Conservation (phyloP, 2,329 filamentous ascomycete genomes). For the Trichoderma afroharzianum region DNA sequence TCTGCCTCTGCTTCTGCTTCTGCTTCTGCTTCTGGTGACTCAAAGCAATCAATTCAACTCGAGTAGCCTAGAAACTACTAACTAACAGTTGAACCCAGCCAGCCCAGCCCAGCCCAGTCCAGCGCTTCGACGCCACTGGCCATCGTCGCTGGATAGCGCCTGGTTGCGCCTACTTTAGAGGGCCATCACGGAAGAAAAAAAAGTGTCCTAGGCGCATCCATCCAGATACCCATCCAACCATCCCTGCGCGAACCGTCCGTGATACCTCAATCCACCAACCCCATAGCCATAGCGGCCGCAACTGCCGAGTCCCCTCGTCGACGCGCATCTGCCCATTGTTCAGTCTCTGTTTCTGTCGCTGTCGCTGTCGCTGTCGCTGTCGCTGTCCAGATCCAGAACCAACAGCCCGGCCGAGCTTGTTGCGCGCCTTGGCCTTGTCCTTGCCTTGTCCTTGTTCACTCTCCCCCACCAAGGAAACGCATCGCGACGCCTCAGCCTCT, state of each 20-base stretch:
- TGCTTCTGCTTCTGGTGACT: not conserved
- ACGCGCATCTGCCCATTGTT: conserved; percentile 15
- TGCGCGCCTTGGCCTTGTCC: conserved; percentile 12
- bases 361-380: no score
- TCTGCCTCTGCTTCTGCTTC: not conserved
- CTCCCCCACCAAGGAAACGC: conserved; percentile 10
- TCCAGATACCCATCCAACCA: not conserved
- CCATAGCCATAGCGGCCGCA: not conserved
- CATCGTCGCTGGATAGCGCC: conserved; percentile 9
- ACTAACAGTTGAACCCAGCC: not conserved
- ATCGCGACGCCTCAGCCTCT: conserved; percentile 18
- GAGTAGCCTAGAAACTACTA: not conserved
- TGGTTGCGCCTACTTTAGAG: conserved; percentile 7
- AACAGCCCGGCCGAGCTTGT: not conserved
- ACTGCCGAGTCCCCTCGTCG: not conserved
- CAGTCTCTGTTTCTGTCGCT: not conserved
- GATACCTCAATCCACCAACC: not conserved
- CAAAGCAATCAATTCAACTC: not conserved
- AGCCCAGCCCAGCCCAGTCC: not conserved
- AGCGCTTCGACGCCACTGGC: not conserved
- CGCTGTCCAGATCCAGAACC: no score
- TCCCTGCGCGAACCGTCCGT: conserved; percentile 13
- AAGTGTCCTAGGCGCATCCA: conserved; percentile 19
- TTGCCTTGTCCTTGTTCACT: not conserved
- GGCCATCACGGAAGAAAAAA: conserved; percentile 18